phyloP scores from a whole-genome alignment of 1,284 basidiomycete species.

The Omphalotus olearius region DNA sequence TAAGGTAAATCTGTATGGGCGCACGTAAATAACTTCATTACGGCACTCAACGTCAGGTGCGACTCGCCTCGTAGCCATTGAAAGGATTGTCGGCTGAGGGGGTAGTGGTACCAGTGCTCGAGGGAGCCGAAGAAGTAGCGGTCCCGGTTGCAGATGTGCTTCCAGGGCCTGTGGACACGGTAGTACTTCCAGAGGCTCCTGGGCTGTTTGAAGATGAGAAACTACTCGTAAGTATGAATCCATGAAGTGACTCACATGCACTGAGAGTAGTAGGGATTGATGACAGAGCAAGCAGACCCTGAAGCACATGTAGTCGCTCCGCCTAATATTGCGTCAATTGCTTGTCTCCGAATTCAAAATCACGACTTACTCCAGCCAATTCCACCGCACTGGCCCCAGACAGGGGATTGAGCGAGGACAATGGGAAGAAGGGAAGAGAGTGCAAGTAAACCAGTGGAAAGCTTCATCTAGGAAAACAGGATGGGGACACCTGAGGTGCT shows the following conservation, averaged over 20 bases:
- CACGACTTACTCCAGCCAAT: conserved; percentile 41
- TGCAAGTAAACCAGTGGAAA: conserved; percentile 39
- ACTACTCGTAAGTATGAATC: conserved; percentile 1
- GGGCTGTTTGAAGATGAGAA: conserved; percentile 21
- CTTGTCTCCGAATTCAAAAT: neutral
- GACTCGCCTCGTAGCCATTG: conserved; percentile 37
- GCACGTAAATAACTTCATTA: neutral
- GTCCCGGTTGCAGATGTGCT: conserved; percentile 19
- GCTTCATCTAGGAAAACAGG: conserved; percentile 35
- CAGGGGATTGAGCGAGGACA: conserved; percentile 37
- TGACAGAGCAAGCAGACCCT: conserved; percentile 34
- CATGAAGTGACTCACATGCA: conserved; percentile 39
- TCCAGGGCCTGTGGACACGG: conserved; percentile 8
- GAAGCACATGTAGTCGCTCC: conserved; percentile 45
- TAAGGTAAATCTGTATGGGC: conserved; percentile 37
- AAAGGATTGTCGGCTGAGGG: conserved; percentile 51
- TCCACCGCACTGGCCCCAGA: conserved; percentile 46
- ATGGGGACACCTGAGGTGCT: neutral
- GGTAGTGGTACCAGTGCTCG: conserved; percentile 25
- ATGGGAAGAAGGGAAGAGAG: conserved; percentile 43
- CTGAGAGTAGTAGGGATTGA: conserved; percentile 53
- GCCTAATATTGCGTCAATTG: conserved; percentile 24
- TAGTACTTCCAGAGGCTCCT: conserved; percentile 17
- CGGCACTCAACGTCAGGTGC: neutral
- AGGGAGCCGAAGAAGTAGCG: conserved; percentile 21